Percentiles rank a stretch among this genome's conserved stretches.
Conservation (phyloP, 768 basidiomycete species). For the Strobilomyces echinocephalus region DNA sequence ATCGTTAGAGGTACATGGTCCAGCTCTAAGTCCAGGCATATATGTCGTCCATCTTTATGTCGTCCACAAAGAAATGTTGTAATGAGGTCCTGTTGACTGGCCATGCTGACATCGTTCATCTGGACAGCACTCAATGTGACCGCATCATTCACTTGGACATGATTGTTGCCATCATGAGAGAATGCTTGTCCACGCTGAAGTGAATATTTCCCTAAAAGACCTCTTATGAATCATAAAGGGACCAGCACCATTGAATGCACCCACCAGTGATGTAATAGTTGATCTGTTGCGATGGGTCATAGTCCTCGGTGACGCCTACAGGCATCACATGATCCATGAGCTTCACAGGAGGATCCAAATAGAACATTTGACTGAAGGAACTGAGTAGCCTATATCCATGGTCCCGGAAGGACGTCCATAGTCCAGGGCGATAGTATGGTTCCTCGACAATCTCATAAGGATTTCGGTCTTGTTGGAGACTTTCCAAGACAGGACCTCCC, state of each 20-base stretch:
- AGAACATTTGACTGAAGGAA: slow-evolving; percentile 10
- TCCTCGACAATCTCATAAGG: not conserved
- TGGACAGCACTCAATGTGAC: not conserved
- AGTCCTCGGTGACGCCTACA: too few relatives aligned
- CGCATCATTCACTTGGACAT: not conserved
- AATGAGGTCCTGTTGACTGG: not conserved
- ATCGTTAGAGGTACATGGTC: not conserved
- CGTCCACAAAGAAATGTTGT: slow-evolving; percentile 3
- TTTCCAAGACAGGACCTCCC: not conserved
- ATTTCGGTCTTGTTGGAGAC: not conserved
- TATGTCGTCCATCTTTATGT: not conserved
- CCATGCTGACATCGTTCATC: not conserved
- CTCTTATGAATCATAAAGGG: too few relatives aligned
- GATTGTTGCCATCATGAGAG: not conserved
- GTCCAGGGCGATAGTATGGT: not conserved
- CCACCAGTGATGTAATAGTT: not conserved
- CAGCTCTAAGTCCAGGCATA: slow-evolving; percentile 4
- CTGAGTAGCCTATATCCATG: not conserved
- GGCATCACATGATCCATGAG: not conserved
- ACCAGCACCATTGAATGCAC: too few relatives aligned
- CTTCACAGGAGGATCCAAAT: not conserved
- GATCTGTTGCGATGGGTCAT: not conserved
- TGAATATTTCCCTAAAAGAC: not conserved
- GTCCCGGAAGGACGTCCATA: slow-evolving; percentile 6
- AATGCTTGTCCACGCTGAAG: not conserved